A percentile compares a stretch with the other conserved stretches of the same genome.
Conservation (phyloP, 1,284 basidiomycete genomes). For the Pascua guehoae region DNA sequence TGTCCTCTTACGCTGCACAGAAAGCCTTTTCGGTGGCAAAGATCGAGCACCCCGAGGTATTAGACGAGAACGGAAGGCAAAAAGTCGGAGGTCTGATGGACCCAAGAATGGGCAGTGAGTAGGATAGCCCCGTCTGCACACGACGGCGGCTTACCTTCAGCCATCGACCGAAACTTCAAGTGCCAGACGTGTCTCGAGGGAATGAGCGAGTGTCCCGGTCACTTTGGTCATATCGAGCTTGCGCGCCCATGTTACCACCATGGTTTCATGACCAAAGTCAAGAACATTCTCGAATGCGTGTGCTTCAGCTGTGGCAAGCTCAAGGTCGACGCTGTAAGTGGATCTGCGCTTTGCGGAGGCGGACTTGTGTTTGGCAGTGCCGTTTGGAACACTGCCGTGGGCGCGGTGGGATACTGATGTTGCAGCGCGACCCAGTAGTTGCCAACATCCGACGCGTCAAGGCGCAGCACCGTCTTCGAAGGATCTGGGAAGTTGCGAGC, state of each 20-base stretch:
- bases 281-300: slow-evolving; percentile 98
- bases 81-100: slow-evolving; percentile 95
- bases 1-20: slow-evolving; percentile 51
- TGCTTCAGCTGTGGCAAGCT: slow-evolving; percentile 98
- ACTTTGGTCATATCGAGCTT: slow-evolving; percentile 99
- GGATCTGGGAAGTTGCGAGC: slow-evolving; percentile 66
- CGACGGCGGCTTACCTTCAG: slow-evolving; percentile 33
- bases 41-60: slow-evolving; percentile 96
- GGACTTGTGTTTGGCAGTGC: no score
- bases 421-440: slow-evolving; percentile 73
- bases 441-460: slow-evolving; percentile 77
- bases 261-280: slow-evolving; percentile 98
- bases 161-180: slow-evolving; percentile 98
- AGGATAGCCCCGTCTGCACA: slow-evolving; percentile 14
- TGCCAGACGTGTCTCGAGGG: slow-evolving; percentile 99
- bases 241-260: slow-evolving; percentile 95
- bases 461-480: slow-evolving; percentile 81
- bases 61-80: slow-evolving; percentile 89
- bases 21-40: slow-evolving; percentile 98
- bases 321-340: slow-evolving; percentile 92
- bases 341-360: no score
- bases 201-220: slow-evolving; percentile 96
- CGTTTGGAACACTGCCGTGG: no score
- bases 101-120: slow-evolving; percentile 83
- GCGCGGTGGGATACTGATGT: no score